These are phyloP conservation scores for Ganoderma lucidum DNA, from an alignment of 1,284 basidiomycete species.

Conservation along the genomic window DNA sequence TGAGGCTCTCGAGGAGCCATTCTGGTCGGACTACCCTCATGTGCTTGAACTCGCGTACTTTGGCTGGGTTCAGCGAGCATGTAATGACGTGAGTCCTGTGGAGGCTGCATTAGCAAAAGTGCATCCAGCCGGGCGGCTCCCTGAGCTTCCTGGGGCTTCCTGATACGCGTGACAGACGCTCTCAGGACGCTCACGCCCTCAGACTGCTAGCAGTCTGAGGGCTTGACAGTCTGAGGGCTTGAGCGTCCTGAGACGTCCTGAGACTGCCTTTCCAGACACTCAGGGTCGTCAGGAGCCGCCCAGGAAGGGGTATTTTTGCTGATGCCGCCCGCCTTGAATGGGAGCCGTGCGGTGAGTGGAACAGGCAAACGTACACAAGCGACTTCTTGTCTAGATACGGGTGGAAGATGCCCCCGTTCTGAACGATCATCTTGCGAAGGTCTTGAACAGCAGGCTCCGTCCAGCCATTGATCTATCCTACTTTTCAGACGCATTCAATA, in stretches of 20 bases:
- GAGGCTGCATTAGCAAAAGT: too few species aligned
- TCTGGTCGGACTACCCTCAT: constrained; percentile 90
- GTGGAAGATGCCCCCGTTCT: constrained; percentile 86
- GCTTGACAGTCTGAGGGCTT: too few species aligned
- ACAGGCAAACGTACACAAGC: constrained; percentile 61
- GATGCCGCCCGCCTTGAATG: too few species aligned
- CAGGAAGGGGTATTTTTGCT: too few species aligned
- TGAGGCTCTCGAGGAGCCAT: constrained; percentile 86
- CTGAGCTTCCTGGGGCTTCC: too few species aligned
- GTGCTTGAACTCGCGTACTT: constrained; percentile 86
- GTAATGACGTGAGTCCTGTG: constrained; percentile 91
- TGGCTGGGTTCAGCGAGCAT: constrained; percentile 88
- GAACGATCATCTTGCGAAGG: constrained; percentile 80
- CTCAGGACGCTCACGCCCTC: too few species aligned
- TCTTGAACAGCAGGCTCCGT: constrained; percentile 91
- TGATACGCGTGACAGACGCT: too few species aligned
- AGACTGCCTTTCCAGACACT: too few species aligned
- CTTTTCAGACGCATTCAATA: neutral
- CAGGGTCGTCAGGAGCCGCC: too few species aligned
- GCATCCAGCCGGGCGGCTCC: too few species aligned
- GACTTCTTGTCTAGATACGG: constrained; percentile 86
- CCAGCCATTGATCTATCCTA: constrained; percentile 86
- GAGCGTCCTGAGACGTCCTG: too few species aligned
- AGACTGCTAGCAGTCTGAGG: too few species aligned
- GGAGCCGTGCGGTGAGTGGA: neutral